Percentiles rank a stretch among this genome's conserved stretches.
phyloP scores from a whole-genome alignment of 2,329 filamentous ascomycete species.

The Helminthosporium solani region DNA sequence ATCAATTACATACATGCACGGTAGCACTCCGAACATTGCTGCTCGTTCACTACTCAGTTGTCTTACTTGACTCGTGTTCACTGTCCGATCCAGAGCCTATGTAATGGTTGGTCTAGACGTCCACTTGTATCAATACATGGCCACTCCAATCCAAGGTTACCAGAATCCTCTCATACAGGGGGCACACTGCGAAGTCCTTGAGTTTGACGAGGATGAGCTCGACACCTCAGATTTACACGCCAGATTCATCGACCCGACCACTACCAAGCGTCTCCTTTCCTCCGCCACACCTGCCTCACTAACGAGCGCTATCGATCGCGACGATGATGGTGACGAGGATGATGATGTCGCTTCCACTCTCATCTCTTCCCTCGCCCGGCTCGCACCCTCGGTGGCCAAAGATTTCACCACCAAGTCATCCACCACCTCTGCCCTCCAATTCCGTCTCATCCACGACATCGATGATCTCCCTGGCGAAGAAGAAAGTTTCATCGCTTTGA shows the following conservation, averaged over 20 bases:
- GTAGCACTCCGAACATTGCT: too few species aligned
- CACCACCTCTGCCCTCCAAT: constrained; percentile 23
- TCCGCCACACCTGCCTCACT: too few species aligned
- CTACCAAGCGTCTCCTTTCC: constrained; percentile 20
- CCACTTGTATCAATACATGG: not conserved
- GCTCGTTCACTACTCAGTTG: not conserved
- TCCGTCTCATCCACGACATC: constrained; percentile 44
- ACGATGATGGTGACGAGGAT: not conserved
- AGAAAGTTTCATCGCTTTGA: constrained; percentile 46
- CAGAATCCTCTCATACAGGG: constrained; percentile 14
- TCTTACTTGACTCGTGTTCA: too few species aligned
- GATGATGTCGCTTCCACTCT: constrained; percentile 23
- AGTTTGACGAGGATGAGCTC: constrained; percentile 33
- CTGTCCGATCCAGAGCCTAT: too few species aligned
- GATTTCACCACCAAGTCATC: constrained; percentile 29
- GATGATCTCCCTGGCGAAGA: constrained; percentile 31
- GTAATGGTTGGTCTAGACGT: constrained; percentile 1
- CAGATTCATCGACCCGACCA: constrained; percentile 21
- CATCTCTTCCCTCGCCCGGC: constrained; percentile 24
- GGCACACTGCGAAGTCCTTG: constrained; percentile 31
- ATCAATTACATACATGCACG: too few species aligned
- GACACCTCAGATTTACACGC: constrained; percentile 30
- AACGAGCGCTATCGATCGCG: not conserved
- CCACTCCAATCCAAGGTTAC: not conserved
- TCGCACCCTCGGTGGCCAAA: constrained; percentile 35